A percentile compares a stretch with the other conserved stretches of the same genome.
Evolutionary conservation across 2,329 filamentous ascomycete genomes (phyloP).

Genomic region (Sphaerulina populicola): DNA sequence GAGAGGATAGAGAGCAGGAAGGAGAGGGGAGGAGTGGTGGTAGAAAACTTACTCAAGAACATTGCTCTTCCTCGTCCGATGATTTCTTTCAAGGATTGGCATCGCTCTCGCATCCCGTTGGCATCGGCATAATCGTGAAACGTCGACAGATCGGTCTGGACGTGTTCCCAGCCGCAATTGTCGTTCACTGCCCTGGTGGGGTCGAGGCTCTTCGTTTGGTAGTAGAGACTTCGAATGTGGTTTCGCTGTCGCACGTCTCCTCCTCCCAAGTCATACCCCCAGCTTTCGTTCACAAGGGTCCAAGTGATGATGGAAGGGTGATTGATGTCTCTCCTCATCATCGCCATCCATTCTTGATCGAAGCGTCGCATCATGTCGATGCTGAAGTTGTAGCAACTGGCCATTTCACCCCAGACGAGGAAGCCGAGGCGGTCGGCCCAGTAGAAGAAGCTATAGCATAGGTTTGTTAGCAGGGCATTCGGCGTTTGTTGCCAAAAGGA

Average conservation of each 20-base stretch:
- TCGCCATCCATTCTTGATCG: conserved; percentile 56
- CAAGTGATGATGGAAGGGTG: conserved; percentile 57
- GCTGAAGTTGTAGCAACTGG: conserved; percentile 56
- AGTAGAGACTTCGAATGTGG: conserved; percentile 57
- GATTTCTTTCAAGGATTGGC: conserved; percentile 47
- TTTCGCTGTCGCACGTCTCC: conserved; percentile 52
- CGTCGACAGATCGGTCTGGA: conserved; percentile 55
- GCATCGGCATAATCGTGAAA: conserved; percentile 62
- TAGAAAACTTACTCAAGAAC: conserved; percentile 38
- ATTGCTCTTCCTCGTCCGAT: conserved; percentile 49
- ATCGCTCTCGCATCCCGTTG: conserved; percentile 48
- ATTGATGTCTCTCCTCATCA: conserved; percentile 56
- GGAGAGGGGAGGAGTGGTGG: too few relatives aligned
- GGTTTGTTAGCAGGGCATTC: neutral
- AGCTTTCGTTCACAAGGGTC: conserved; percentile 58
- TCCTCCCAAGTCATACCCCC: conserved; percentile 54
- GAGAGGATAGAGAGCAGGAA: neutral
- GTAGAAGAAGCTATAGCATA: conserved; percentile 43
- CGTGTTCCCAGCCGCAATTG: conserved; percentile 65
- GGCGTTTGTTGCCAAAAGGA: neutral
- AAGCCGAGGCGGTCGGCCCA: conserved; percentile 55
- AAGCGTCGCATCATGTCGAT: conserved; percentile 52
- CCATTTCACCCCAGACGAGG: conserved; percentile 58
- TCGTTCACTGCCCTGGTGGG: conserved; percentile 59
- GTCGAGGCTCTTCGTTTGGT: conserved; percentile 56